Evolutionary conservation across 805 yeast species (phyloP).

Genomic region (Ogataea trehalophila): DNA sequence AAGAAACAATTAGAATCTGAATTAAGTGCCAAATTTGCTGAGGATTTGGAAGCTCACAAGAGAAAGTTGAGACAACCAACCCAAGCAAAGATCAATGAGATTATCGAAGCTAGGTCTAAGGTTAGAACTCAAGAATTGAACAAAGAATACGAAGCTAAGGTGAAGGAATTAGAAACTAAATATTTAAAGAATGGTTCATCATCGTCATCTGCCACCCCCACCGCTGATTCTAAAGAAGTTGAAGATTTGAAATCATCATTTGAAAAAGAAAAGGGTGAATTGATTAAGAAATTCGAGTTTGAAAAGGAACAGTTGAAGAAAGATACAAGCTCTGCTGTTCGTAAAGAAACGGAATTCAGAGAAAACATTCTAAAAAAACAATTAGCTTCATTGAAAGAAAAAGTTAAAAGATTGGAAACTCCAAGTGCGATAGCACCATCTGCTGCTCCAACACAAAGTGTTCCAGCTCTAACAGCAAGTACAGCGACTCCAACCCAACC

Average conservation of each 20-base stretch:
- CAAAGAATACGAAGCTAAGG: slow-evolving; percentile 20
- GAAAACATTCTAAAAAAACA: slow-evolving; percentile 50
- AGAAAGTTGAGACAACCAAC: slow-evolving; percentile 34
- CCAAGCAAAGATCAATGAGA: slow-evolving; percentile 33
- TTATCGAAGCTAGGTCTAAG: slow-evolving; percentile 31
- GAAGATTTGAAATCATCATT: neutral
- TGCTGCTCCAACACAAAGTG: neutral
- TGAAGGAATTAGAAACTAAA: slow-evolving; percentile 17
- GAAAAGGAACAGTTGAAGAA: slow-evolving; percentile 36
- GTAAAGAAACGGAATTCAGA: slow-evolving; percentile 56
- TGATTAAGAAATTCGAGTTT: slow-evolving; percentile 19
- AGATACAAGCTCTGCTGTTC: slow-evolving; percentile 44
- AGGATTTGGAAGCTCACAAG: slow-evolving; percentile 29
- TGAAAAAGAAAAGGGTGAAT: slow-evolving; percentile 15
- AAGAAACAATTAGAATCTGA: slow-evolving; percentile 23
- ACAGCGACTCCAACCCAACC: too few relatives aligned
- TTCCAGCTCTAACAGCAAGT: too few relatives aligned
- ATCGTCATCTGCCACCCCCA: neutral
- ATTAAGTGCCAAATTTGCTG: slow-evolving; percentile 29
- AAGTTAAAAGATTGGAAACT: slow-evolving; percentile 22
- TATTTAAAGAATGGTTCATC: neutral
- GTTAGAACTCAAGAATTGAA: slow-evolving; percentile 33
- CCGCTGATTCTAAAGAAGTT: slow-evolving; percentile 1
- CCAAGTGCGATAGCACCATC: neutral
- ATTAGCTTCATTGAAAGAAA: slow-evolving; percentile 45